Conservation (phyloP, 306 rosid species). For the Acmispon strigosus region DNA sequence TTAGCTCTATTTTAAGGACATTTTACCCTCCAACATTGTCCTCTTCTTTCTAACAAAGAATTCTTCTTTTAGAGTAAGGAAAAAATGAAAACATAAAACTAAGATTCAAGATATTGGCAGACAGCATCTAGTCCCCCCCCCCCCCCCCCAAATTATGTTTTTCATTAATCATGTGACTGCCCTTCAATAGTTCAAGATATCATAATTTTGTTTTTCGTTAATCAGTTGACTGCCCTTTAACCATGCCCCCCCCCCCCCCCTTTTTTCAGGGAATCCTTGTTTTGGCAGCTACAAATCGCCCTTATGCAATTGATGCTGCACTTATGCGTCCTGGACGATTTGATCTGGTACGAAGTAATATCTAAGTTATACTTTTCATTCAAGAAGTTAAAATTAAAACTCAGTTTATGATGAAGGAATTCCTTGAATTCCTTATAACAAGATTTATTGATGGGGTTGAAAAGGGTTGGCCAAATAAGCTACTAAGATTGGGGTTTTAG, state of each 20-base stretch:
- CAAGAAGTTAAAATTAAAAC: background rate
- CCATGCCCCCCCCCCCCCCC: background rate
- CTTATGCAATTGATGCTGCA: constrained; percentile 80
- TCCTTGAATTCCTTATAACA: background rate
- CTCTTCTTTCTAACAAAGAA: background rate
- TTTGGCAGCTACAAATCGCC: constrained; percentile 96
- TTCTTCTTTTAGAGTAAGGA: background rate
- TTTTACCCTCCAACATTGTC: background rate
- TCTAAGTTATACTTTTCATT: background rate
- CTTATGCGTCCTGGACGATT: constrained; percentile 95
- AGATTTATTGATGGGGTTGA: background rate
- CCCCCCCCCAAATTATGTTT: no score
- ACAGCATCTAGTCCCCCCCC: constrained; percentile 7
- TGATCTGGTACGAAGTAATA: constrained; percentile 49
- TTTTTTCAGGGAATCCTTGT: constrained; percentile 76
- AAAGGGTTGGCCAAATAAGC: background rate
- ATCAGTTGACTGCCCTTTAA: no score
- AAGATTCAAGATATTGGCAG: constrained; percentile 2
- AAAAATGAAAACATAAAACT: background rate
- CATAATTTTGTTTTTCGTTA: no score
- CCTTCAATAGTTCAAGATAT: no score
- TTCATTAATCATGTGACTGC: no score
- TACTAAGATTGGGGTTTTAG: no score
- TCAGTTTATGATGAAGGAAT: background rate
- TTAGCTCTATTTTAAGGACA: background rate